Base-by-base conservation (phyloP, 1,284 basidiomycete genomes). In the Pseudozyma flocculosa region DNA sequence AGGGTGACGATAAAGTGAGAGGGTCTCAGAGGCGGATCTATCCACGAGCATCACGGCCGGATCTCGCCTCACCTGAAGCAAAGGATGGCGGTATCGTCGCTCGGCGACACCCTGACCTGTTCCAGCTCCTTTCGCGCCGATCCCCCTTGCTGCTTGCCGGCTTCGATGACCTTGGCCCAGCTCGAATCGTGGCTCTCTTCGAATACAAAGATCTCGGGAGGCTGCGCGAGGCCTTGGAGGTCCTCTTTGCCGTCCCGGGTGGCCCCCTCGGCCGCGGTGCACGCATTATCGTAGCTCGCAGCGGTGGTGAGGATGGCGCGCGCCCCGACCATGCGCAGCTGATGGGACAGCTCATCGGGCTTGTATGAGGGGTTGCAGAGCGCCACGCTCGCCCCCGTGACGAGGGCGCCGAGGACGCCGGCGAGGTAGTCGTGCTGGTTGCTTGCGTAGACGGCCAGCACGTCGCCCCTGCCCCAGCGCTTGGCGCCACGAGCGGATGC, bases 301-400 rank as follows among this genome's bases (percentile, higher is more conserved):
- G 37, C 45, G 2, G 64, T 63, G 22, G 59, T 63, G 38, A 76
- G 47, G 40, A 76, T 49, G n/a, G 63, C 58, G 24, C 62, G 61
- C 0, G 72, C 64, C 26, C 55, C 48, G 42, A 70, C 57, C 58
- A 71, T 63, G 13, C 70, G 48, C n/a, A 76, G 55, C 50, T 73
- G 68, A 44, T 69, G 65, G 1, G 64, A 54, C 21, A 76, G 54
- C 44, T 77, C 75, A 13, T 23, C 36, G 5, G 72, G 49, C 36
- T 68, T 77, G 68, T 75, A 76, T n/a, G 69, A 62, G 1, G 75
- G 75, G 47, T 76, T 77, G 57, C 68, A 63, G 14, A 77, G 62
- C 22, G 71, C 73, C 2, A 68, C 61, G 22, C 69, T 58, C 23
- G 63, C 71, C 22, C 73, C 73, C 17, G 66, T 68, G 34, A 75